Percentiles rank a stretch among this genome's conserved stretches.
Conservation (phyloP, 78 protist genomes). For the Goniomonas avonlea region DNA sequence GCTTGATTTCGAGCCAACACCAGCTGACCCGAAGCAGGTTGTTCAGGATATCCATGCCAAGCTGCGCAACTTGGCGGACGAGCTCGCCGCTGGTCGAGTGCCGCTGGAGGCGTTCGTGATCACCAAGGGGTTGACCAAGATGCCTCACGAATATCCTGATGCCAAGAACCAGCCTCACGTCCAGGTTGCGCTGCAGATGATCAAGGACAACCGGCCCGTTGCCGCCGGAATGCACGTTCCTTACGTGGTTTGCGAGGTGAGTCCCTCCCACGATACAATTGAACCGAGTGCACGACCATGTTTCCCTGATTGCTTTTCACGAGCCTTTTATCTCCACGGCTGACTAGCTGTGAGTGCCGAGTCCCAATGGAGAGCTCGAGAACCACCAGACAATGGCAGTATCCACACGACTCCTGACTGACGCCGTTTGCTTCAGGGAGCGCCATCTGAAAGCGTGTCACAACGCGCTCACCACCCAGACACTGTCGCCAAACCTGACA, state of each 20-base stretch:
- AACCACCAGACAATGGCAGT: background rate
- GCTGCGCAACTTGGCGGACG: constrained; percentile 18
- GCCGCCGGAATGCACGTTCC: constrained; percentile 45
- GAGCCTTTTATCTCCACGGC: background rate
- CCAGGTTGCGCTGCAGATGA: constrained; percentile 40
- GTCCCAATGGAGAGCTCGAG: background rate
- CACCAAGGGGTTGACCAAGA: constrained; percentile 74
- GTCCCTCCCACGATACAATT: too few species aligned
- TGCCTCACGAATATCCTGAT: constrained; percentile 84
- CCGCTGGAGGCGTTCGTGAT: constrained; percentile 12
- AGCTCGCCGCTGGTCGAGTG: too few species aligned
- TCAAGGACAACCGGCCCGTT: constrained; percentile 49
- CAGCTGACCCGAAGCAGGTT: too few species aligned
- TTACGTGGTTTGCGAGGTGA: constrained; percentile 76
- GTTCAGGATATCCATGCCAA: constrained; percentile 27
- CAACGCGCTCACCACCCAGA: constrained; percentile 47
- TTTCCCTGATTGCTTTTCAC: background rate
- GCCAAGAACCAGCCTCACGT: constrained; percentile 89
- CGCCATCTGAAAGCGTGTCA: constrained; percentile 4
- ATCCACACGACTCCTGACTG: too few species aligned
- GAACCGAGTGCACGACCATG: background rate
- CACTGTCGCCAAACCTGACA: constrained; percentile 8
- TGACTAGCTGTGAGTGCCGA: constrained; percentile 10
- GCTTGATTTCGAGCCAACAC: too few species aligned
- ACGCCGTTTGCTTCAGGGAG: background rate